Conservation (phyloP, 768 basidiomycete species). For the Leccinum barrowsii region DNA sequence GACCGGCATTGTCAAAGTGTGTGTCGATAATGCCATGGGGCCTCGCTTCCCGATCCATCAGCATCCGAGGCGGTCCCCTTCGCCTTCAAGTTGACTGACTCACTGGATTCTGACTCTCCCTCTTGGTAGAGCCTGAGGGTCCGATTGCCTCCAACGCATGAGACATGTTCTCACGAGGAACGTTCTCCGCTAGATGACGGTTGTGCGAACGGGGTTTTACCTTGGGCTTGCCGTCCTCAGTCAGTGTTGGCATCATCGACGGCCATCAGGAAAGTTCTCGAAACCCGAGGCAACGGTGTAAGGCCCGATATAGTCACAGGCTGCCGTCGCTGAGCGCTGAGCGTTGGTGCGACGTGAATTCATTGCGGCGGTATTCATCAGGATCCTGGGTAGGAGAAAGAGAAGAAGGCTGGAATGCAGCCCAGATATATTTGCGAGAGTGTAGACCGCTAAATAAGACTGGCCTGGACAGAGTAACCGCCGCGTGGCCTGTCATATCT, state of each 20-base stretch:
- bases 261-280: slow-evolving; percentile 28
- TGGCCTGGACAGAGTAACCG: not conserved
- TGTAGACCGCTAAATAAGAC: not conserved
- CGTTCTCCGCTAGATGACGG: slow-evolving; percentile 22
- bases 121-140: slow-evolving; percentile 11
- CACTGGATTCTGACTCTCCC: slow-evolving; percentile 38
- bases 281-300: slow-evolving; percentile 6
- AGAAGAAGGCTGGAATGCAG: not conserved
- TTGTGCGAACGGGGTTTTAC: slow-evolving; percentile 24
- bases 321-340: slow-evolving; percentile 19
- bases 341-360: slow-evolving; percentile 25
- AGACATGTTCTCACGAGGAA: not conserved
- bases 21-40: slow-evolving; percentile 8
- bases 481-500: slow-evolving; percentile 54
- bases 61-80: slow-evolving; percentile 29
- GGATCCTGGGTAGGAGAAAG: not conserved
- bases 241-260: slow-evolving; percentile 26
- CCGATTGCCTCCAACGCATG: too few relatives aligned
- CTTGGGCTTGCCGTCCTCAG: slow-evolving; percentile 31
- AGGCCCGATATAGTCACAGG: slow-evolving; percentile 15
- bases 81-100: slow-evolving; percentile 16
- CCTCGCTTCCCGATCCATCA: slow-evolving; percentile 20
- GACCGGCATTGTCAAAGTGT: slow-evolving; percentile 27
- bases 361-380: slow-evolving; percentile 25
- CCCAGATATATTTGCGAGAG: not conserved